These are phyloP conservation scores for Jatropha multifida DNA, from an alignment of 441 rosid genomes.

Conservation along the genomic window DNA sequence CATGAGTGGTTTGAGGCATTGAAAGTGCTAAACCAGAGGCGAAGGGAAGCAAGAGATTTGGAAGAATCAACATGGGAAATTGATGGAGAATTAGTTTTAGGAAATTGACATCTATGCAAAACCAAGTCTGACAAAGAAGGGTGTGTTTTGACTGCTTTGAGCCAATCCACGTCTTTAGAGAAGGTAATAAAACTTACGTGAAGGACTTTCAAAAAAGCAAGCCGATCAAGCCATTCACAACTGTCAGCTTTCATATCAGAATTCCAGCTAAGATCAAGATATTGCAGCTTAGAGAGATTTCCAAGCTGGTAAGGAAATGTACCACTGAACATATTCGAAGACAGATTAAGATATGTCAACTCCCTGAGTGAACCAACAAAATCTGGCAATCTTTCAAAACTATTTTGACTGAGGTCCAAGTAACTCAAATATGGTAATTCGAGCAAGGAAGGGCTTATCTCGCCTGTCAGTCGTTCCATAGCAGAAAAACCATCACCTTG, in stretches of 20 bases:
- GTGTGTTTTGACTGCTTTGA: conserved; percentile 10
- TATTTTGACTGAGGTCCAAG: conserved; percentile 27
- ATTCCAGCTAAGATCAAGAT: conserved; percentile 7
- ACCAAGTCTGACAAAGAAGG: conserved; percentile 15
- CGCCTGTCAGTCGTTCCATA: not conserved
- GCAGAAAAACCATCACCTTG: not conserved
- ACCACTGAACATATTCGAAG: not conserved
- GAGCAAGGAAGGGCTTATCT: conserved; percentile 21
- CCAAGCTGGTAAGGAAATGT: conserved; percentile 20
- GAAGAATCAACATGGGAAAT: conserved; percentile 12
- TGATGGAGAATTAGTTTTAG: conserved; percentile 13
- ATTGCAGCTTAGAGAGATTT: conserved; percentile 15
- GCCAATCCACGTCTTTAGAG: not conserved
- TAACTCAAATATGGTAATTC: conserved; percentile 20
- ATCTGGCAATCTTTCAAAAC: conserved; percentile 6
- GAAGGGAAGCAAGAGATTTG: conserved; percentile 12
- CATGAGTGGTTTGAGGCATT: not conserved
- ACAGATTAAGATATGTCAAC: conserved; percentile 18
- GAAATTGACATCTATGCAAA: conserved; percentile 5
- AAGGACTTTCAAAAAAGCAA: conserved; percentile 9
- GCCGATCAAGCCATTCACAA: conserved; percentile 23
- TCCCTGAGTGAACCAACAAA: conserved; percentile 14
- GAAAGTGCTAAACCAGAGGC: conserved; percentile 2
- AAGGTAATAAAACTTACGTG: conserved; percentile 2
- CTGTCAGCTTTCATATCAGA: not conserved